A percentile compares a stretch with the other conserved stretches of the same genome.
phyloP scores from a whole-genome alignment of 176 grass and related monocot species.

The Triticum urartu region DNA sequence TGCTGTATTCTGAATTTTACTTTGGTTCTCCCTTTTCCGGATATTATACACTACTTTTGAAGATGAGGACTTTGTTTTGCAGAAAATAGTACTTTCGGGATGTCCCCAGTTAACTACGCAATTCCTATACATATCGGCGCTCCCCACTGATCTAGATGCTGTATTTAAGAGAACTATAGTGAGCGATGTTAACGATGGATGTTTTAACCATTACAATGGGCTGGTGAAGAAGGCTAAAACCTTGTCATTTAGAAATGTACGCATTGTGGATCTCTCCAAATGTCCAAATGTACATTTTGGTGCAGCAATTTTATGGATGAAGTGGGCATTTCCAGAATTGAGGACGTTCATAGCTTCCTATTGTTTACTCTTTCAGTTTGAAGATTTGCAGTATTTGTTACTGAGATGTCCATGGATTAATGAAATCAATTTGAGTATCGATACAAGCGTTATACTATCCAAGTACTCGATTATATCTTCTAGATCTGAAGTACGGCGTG shows the following conservation, averaged over 20 bases:
- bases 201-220: constrained; percentile 20
- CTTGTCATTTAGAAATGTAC: constrained; percentile 39
- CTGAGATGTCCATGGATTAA: constrained; percentile 37
- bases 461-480: constrained; percentile 45
- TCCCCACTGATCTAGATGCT: constrained; percentile 46
- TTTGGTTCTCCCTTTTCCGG: not conserved
- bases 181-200: constrained; percentile 16
- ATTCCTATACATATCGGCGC: constrained; percentile 46
- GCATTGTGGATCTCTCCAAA: constrained; percentile 53
- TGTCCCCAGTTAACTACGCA: constrained; percentile 56
- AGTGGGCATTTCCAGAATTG: constrained; percentile 51
- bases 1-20: not conserved
- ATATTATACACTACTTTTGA: constrained; percentile 12
- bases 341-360: constrained; percentile 51
- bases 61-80: constrained; percentile 31
- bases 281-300: constrained; percentile 60
- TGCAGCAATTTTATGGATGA: constrained; percentile 45
- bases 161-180: constrained; percentile 46
- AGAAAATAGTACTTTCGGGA: constrained; percentile 64
- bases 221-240: constrained; percentile 31
- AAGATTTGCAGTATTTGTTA: constrained; percentile 57
- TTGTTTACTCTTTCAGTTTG: constrained; percentile 46
- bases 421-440: constrained; percentile 63
- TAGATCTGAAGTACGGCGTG: constrained; percentile 31
- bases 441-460: constrained; percentile 38